Percentiles rank a stretch among this genome's conserved stretches.
Evolutionary conservation across 768 basidiomycete genomes (phyloP).

Genomic region (Gautieria morchelliformis): DNA sequence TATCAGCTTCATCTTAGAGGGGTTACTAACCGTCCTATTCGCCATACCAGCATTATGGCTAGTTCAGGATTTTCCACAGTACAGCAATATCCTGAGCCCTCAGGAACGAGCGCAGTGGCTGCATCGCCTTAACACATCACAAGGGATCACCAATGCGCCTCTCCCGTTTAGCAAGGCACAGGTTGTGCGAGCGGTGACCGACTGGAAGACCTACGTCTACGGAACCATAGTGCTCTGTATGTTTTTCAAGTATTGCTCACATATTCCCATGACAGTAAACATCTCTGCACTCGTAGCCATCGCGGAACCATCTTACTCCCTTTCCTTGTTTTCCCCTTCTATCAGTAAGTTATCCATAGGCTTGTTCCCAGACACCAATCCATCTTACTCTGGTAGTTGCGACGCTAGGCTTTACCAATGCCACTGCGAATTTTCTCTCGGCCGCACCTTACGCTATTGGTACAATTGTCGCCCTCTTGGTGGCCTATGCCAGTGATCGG

Average conservation of each 20-base stretch:
- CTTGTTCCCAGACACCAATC: background rate
- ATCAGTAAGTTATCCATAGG: too few relatives aligned
- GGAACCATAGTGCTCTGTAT: conserved; percentile 9
- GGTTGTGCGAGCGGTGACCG: conserved; percentile 15
- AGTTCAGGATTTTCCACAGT: too few relatives aligned
- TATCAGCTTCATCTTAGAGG: too few relatives aligned
- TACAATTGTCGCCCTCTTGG: conserved; percentile 28
- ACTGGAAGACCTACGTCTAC: conserved; percentile 19
- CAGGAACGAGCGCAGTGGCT: too few relatives aligned
- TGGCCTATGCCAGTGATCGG: too few relatives aligned
- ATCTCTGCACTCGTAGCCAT: conserved; percentile 26
- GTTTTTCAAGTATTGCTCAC: background rate
- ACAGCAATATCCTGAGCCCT: too few relatives aligned
- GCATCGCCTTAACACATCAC: too few relatives aligned
- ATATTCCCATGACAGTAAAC: conserved; percentile 5
- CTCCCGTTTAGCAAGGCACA: conserved; percentile 21
- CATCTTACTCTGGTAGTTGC: conserved; percentile 7
- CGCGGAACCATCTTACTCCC: conserved; percentile 29
- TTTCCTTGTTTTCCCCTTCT: conserved; percentile 30
- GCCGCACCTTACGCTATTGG: conserved; percentile 28
- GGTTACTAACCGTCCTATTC: conserved; percentile 25
- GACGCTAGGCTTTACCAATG: too few relatives aligned
- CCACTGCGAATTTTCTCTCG: too few relatives aligned
- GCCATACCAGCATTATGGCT: conserved; percentile 11
- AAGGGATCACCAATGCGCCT: conserved; percentile 26